Base-by-base conservation (phyloP, 2,329 filamentous ascomycete genomes). In the Fusarium verrucosum region DNA sequence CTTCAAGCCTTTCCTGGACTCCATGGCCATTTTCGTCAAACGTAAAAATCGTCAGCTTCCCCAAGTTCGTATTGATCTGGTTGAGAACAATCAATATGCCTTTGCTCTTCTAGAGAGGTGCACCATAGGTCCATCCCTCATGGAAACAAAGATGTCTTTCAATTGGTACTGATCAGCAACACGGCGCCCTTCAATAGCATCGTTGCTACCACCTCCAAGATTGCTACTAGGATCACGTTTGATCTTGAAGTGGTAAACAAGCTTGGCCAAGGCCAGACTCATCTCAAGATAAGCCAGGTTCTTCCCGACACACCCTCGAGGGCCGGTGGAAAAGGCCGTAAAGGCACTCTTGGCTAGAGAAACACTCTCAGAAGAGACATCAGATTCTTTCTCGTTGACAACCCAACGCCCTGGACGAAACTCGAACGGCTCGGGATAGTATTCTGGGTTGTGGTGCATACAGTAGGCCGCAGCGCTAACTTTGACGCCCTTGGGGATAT, bases 371-470 rank as follows among this genome's bases (percentile, higher is more conserved):
- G 25, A 20, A 4, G 58, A 55, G 10, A 25, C 30, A 7, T 42
- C 64, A 9, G 20, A 20, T 4, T 37, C 17, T 7, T 41, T 41
- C 10, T 47, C 17, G 9, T 44, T 41, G 8, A 50, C 43, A 9
- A 69, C 55, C 66, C 66, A 69, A 2, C 63, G 62, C 35, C 67
- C 66, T 1, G 66, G 66, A 1, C 50, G 53, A 14, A 69, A 69
- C 11, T 32, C 49, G 26, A 54, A 58, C 5, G 66, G 65, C 4
- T 69, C 49, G 0, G 55, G 50, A 10, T 57, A 62, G 19, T 54
- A 42, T 1, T 64, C 54, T 5, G 61, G 44, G 28, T 63, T 66
- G n/a, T 64, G 50, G 10, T 67, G 64, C 32, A 67, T 41, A 13
- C 58, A 67, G 43, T 60, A 60, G 2, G 58, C 22, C 2, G 38